Base-by-base conservation (phyloP, 495 filamentous ascomycete genomes). In the Trichoderma asperelloides region DNA sequence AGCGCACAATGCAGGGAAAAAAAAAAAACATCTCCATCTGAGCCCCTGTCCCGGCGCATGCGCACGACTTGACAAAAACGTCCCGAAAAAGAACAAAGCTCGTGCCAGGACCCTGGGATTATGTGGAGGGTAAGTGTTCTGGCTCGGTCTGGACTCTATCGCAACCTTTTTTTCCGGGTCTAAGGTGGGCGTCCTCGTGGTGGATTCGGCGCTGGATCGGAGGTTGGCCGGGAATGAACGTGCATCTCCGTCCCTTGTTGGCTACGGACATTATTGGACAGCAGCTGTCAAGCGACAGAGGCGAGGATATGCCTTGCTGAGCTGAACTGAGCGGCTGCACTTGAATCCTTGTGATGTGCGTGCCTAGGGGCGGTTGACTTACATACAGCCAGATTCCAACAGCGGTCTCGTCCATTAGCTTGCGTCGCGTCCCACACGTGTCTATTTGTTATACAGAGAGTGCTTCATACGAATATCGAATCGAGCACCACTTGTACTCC, bases 141-240 rank as follows among this genome's bases (percentile, higher is more conserved):
- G 55, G 55, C 55, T 30, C 27, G 55, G 55, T 60, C 55, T 60
- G 55, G 55, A 60, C 55, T 60, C 55, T 60, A 16, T 60, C 18
- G 21, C 47, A 23, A 60, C 25, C 27, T 11, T 16, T 60, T 60
- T 57, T 27, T 18, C 13, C 27, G 25, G 55, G 25, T 16, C 55
- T 7, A 60, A 12, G 25, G 55, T 60, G 55, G 55, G 23, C 15
- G 55, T 25, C n/a, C 55, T 28, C 25, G 25, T 60, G 55, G 55
- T 30, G 55, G 55, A 60, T 60, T 60, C 55, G 55, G 55, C 25
- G 25, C 23, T 16, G 55, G 16, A 30, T 30, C 55, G 55, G 55
- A 30, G 55, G 55, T 60, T 60, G 23, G 55, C 55, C 27, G 55
- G 55, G 25, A 60, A 28, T 28, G 16, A 60, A 16, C 23, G 28